These are phyloP conservation scores for Claviceps arundinis DNA, from an alignment of 2,329 filamentous ascomycete species.

Conservation along the genomic window DNA sequence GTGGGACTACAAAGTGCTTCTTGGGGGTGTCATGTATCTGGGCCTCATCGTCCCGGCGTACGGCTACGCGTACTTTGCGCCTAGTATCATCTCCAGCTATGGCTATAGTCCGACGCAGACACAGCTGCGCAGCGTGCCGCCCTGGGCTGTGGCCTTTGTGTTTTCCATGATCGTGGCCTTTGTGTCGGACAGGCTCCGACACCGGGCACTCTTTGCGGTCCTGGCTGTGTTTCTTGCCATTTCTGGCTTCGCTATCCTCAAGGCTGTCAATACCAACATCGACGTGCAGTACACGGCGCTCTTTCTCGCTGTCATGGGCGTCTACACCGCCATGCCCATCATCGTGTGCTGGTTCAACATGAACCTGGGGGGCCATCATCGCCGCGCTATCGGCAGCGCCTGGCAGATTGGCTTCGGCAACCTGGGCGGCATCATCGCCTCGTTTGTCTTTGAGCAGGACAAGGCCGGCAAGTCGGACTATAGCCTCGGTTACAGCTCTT, in stretches of 20 bases:
- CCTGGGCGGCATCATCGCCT: constrained; percentile 66
- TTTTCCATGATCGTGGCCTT: constrained; percentile 66
- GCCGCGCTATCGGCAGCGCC: constrained; percentile 55
- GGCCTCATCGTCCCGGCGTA: constrained; percentile 67
- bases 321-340: constrained; percentile 82
- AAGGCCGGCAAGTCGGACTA: constrained; percentile 64
- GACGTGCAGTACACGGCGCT: constrained; percentile 63
- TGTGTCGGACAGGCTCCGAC: constrained; percentile 55
- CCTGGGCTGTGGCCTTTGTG: constrained; percentile 56
- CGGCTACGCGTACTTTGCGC: constrained; percentile 65
- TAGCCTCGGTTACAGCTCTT: constrained; percentile 50
- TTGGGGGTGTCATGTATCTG: constrained; percentile 72
- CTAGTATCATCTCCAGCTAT: constrained; percentile 56
- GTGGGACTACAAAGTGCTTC: constrained; percentile 60
- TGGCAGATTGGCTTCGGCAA: constrained; percentile 74
- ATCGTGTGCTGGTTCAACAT: constrained; percentile 75
- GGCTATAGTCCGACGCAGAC: constrained; percentile 46
- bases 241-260: constrained; percentile 60
- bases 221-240: constrained; percentile 56
- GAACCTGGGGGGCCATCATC: constrained; percentile 62
- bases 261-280: constrained; percentile 55
- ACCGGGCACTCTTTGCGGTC: constrained; percentile 64
- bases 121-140: constrained; percentile 44
- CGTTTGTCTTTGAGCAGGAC: constrained; percentile 50
- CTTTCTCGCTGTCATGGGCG: constrained; percentile 68